These are phyloP conservation scores for Fraxinus angustifolia DNA, from an alignment of 305 asterid genomes.

Conservation along the genomic window DNA sequence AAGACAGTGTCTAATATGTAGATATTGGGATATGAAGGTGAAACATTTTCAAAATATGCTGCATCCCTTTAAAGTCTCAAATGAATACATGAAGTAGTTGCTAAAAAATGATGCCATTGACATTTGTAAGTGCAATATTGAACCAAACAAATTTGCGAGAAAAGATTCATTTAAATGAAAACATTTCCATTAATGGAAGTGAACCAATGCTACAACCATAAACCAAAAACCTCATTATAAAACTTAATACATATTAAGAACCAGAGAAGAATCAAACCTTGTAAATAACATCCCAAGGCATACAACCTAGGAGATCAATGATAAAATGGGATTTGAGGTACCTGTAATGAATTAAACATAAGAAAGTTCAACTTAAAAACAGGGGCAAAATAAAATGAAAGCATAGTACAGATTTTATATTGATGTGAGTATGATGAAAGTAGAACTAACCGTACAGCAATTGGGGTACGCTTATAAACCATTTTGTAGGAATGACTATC, in stretches of 20 bases:
- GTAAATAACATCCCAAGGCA: constrained; percentile 94
- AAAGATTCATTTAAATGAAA: not conserved
- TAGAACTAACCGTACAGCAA: constrained; percentile 60
- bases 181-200: not conserved
- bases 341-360: constrained; percentile 36
- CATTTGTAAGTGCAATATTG: not conserved
- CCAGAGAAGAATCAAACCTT: constrained; percentile 46
- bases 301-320: constrained; percentile 63
- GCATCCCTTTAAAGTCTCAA: not conserved
- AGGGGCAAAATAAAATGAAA: not conserved
- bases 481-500: constrained; percentile 72
- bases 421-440: not conserved
- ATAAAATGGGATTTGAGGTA: constrained; percentile 66
- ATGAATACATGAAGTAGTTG: not conserved
- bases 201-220: not conserved
- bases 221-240: not conserved
- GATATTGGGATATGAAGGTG: not conserved
- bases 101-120: not conserved
- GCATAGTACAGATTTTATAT: not conserved
- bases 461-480: constrained; percentile 55
- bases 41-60: not conserved
- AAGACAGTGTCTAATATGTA: not conserved
- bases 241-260: not conserved
- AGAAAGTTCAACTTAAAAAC: not conserved
- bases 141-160: not conserved